A percentile compares a stretch with the other conserved stretches of the same genome.
phyloP scores from a whole-genome alignment of 371 early-diverging fungal genomes.

The Haplosporangium sp. region DNA sequence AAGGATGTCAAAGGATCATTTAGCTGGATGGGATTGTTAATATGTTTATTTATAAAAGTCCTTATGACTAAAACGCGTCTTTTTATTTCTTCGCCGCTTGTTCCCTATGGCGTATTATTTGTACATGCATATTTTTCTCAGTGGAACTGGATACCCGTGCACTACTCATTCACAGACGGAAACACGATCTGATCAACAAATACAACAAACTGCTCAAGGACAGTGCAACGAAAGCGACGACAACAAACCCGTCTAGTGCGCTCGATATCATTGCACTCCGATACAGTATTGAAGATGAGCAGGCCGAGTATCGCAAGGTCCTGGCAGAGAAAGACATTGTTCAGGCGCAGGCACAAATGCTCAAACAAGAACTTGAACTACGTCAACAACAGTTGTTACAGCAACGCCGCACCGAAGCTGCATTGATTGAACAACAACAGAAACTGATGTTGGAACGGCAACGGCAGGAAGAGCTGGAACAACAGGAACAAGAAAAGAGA shows the following conservation, averaged over 20 bases:
- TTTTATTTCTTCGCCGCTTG: background rate
- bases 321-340: conserved; percentile 19
- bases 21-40: background rate
- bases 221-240: conserved; percentile 30
- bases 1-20: background rate
- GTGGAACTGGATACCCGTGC: conserved; percentile 28
- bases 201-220: conserved; percentile 28
- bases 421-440: conserved; percentile 59
- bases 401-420: conserved; percentile 59
- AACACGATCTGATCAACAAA: conserved; percentile 28
- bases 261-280: conserved; percentile 23
- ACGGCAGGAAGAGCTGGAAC: conserved; percentile 28
- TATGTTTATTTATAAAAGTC: background rate
- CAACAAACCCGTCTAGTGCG: conserved; percentile 20
- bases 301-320: conserved; percentile 11
- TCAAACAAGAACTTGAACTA: conserved; percentile 53
- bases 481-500: conserved; percentile 9
- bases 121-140: background rate
- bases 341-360: conserved; percentile 36
- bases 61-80: no score
- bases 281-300: conserved; percentile 29
- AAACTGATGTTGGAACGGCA: conserved; percentile 41
- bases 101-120: no score
- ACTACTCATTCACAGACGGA: conserved; percentile 21
- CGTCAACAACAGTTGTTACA: conserved; percentile 51